phyloP scores from a whole-genome alignment of 148 eudicot species.

The Heliosperma pusillum region DNA sequence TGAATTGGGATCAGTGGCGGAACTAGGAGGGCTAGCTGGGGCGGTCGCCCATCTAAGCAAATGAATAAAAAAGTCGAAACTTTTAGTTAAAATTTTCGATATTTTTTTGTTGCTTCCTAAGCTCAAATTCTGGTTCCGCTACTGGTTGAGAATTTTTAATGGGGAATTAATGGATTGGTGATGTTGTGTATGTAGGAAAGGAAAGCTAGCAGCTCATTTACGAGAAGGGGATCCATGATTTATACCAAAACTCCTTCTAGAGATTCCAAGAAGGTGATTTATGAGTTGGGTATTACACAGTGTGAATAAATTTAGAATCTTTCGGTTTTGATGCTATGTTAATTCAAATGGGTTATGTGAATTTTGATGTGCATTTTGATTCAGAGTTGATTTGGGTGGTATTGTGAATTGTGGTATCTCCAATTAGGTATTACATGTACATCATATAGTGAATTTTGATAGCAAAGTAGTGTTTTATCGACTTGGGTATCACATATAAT shows the following conservation, averaged over 20 bases:
- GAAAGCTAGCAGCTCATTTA: conserved; percentile 56
- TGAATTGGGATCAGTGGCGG: too few relatives aligned
- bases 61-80: too few relatives aligned
- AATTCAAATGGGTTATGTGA: not conserved
- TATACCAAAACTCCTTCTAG: conserved; percentile 78
- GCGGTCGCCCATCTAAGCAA: too few relatives aligned
- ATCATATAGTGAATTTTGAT: too few relatives aligned
- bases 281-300: not conserved
- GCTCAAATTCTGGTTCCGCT: not conserved
- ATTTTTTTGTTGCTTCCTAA: too few relatives aligned
- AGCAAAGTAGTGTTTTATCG: too few relatives aligned
- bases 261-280: conserved; percentile 64
- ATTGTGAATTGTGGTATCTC: not conserved
- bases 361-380: conserved; percentile 1
- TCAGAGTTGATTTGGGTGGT: too few relatives aligned
- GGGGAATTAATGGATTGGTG: not conserved
- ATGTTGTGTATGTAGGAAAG: conserved; percentile 44
- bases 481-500: too few relatives aligned
- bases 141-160: not conserved
- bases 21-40: too few relatives aligned
- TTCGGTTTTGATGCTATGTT: not conserved
- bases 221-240: conserved; percentile 69
- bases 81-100: too few relatives aligned
- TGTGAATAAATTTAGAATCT: not conserved
- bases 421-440: too few relatives aligned